Evolutionary conservation across 305 asterid genomes (phyloP).

Genomic region (Coffea humblotiana): DNA sequence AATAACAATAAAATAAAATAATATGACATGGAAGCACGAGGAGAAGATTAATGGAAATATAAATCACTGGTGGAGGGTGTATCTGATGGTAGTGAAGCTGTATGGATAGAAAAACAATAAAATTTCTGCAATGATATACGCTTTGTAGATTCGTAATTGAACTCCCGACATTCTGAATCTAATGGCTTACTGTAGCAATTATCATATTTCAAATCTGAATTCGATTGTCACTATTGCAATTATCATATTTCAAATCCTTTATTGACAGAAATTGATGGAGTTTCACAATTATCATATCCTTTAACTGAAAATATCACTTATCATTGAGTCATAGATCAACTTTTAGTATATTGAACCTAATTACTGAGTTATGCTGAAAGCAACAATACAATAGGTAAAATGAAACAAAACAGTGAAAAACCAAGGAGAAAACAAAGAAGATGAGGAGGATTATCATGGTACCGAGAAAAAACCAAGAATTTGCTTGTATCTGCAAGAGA

Average conservation of each 20-base stretch:
- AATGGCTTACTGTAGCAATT: background rate
- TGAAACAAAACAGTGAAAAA: background rate
- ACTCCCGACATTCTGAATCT: background rate
- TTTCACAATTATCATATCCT: background rate
- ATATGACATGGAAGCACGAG: background rate
- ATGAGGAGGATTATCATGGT: background rate
- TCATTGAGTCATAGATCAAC: background rate
- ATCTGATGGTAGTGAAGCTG: background rate
- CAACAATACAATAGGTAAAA: background rate
- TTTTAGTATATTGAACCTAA: background rate
- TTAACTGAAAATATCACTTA: background rate
- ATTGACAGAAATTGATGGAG: too few species aligned
- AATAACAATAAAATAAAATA: background rate
- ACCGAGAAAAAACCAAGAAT: background rate
- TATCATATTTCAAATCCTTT: background rate
- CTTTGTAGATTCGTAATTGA: background rate
- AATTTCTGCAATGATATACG: background rate
- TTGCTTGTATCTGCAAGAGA: background rate
- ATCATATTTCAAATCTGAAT: background rate
- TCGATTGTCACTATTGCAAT: background rate
- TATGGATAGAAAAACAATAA: background rate
- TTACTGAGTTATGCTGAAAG: background rate
- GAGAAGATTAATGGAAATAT: background rate
- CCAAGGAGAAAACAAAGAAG: background rate
- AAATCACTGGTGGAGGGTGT: background rate